These are phyloP conservation scores for Pleoardoris graminearum DNA, from an alignment of 2,329 filamentous ascomycete species.

Conservation along the genomic window DNA sequence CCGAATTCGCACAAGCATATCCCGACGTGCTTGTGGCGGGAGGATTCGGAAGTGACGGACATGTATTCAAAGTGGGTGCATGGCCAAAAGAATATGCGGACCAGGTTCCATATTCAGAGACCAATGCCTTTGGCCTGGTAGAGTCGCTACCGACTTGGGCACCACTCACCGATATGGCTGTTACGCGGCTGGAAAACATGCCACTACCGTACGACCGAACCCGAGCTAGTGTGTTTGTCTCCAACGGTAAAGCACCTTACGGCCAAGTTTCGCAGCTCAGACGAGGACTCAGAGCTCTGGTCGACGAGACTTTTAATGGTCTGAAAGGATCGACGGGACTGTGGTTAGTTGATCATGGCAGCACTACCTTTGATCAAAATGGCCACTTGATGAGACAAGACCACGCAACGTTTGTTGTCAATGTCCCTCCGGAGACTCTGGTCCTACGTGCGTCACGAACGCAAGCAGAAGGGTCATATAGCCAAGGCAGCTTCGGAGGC, in stretches of 20 bases:
- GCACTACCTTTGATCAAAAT: conserved; percentile 31
- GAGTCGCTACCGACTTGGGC: conserved; percentile 67
- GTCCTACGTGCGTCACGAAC: conserved; percentile 33
- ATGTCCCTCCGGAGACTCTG: conserved; percentile 37
- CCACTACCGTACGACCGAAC: conserved; percentile 24
- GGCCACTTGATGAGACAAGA: conserved; percentile 31
- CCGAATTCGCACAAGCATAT: conserved; percentile 56
- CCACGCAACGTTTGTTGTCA: conserved; percentile 43
- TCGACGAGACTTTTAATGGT: conserved; percentile 33
- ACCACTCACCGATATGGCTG: conserved; percentile 55
- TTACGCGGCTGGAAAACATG: conserved; percentile 33
- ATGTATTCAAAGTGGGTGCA: conserved; percentile 68
- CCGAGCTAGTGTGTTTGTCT: conserved; percentile 41
- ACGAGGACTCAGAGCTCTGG: conserved; percentile 46
- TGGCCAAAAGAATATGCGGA: conserved; percentile 51
- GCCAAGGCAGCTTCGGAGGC: conserved; percentile 12
- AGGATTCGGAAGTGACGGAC: conserved; percentile 76
- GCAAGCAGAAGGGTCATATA: conserved; percentile 21
- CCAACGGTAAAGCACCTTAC: conserved; percentile 50
- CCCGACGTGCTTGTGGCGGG: conserved; percentile 80
- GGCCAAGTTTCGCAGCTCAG: conserved; percentile 51
- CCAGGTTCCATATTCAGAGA: conserved; percentile 55
- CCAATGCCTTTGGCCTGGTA: conserved; percentile 52
- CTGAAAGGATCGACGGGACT: conserved; percentile 41
- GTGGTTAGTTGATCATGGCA: conserved; percentile 44